Evolutionary conservation across 495 filamentous ascomycete genomes (phyloP), one percentile per base, ranked within the genome.

Genomic region (Bryoglossum gracile): DNA sequence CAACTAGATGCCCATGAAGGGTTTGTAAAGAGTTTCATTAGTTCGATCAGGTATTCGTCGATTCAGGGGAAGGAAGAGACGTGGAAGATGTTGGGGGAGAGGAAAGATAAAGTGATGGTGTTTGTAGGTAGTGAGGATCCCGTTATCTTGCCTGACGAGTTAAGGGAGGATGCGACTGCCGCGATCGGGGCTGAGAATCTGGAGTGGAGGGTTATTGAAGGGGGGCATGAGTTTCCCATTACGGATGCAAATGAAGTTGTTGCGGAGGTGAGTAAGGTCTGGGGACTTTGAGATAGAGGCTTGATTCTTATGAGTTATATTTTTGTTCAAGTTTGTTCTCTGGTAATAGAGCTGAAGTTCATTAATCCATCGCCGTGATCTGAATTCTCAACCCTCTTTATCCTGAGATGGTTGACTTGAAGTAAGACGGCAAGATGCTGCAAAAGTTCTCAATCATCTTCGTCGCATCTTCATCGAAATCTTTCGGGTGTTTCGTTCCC

Each of bases 1-100:
- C 76, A 82, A 56, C 53, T 77, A n/a, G 58, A 60, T 8, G 52
- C 67, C 28, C 77, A 84, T 53, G 37, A 62, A 14, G 81, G 80
- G 6, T 84, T 76, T 51, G 57, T 79, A 5, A 62, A 59, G 8
- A 67, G 73, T 23, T 83, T 82, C 53, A 66, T 78, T 55, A 72
- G 68, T 54, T 74, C 68, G 13, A 75, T 81, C 21, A 61, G 67
- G 17, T 55, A 74, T 45, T 72, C 74, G 4, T 76, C 76, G 6
- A 66, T 82, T n/a, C 70, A 73, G 58, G 71, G 71, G n/a, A 69
- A 74, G 57, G 62, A 68, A n/a, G 68, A 62, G 23, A 68, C 71
- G 35, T 82, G 75, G 75, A 48, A 46, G 30, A 54, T 50, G 49
- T 62, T 73, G 16, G 70, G 67, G 3, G 53, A 47, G 44, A 62